Conservation (phyloP, 306 rosid species). For the Prunus kanzakura region DNA sequence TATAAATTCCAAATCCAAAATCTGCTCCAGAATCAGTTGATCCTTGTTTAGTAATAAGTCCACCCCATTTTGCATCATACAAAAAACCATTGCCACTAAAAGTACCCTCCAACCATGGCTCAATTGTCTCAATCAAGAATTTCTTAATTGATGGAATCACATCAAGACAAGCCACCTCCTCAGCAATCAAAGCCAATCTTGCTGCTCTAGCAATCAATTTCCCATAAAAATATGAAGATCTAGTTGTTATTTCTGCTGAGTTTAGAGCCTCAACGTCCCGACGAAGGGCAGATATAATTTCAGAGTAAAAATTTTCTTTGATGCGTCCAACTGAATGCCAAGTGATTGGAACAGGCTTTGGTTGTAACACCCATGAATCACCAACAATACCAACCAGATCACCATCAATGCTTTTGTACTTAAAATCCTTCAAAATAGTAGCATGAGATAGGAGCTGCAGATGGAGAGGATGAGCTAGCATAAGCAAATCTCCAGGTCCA, state of each 20-base stretch:
- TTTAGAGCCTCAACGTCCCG: conserved; percentile 43
- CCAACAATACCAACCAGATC: too few relatives aligned
- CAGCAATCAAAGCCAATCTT: conserved; percentile 66
- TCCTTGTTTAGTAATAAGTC: conserved; percentile 54
- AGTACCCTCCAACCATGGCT: conserved; percentile 77
- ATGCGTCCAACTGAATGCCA: conserved; percentile 67
- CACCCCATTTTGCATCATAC: conserved; percentile 66
- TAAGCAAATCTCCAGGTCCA: conserved; percentile 47
- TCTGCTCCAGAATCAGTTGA: conserved; percentile 43
- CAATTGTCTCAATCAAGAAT: conserved; percentile 49
- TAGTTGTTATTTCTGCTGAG: conserved; percentile 24
- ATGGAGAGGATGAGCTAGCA: conserved; percentile 40
- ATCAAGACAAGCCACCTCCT: conserved; percentile 43
- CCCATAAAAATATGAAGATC: conserved; percentile 46
- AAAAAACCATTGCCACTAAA: conserved; percentile 60
- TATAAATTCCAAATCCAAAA: conserved; percentile 66
- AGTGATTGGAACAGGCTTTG: conserved; percentile 47
- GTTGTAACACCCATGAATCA: conserved; percentile 45
- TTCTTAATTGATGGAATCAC: conserved; percentile 45
- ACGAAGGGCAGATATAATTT: conserved; percentile 39
- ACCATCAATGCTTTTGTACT: conserved; percentile 47
- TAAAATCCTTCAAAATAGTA: conserved; percentile 40
- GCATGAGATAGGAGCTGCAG: conserved; percentile 27
- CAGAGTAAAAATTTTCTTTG: conserved; percentile 26
- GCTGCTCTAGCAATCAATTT: conserved; percentile 69